Evolutionary conservation across 768 basidiomycete species (phyloP), one percentile per base, ranked within the genome.

Genomic region (Saitozyma sp.): DNA sequence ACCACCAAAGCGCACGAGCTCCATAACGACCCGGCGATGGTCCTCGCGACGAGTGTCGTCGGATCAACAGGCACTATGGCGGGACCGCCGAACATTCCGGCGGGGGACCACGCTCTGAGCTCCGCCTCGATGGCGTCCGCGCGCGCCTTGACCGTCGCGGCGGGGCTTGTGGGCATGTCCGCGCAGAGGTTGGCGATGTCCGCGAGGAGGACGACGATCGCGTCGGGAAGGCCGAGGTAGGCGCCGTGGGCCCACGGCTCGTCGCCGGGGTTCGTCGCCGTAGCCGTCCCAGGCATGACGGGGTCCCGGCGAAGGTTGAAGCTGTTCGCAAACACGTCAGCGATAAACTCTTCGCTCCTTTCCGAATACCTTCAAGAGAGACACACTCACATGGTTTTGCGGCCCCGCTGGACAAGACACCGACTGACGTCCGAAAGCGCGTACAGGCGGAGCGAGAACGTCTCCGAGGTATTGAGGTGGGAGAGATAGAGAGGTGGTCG

Each of bases 21-120:
- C 66, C 66, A 68, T 52, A 68, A 50, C 56, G 64, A 54, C 9
- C 66, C 66, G 8, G 66, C 66, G 41, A 68, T 68, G 6, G 66
- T 68, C n/a, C 63, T 59, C 37, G 63, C 61, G 17, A 68, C 57
- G n/a, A 68, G 39, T 2, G 66, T 63, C 16, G 63, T 57, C 4
- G 65, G 55, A 39, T 67, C 65, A 39, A 67, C 17, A 1, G 61
- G 0, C 54, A 56, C 38, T 39, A 53, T 40, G 62, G 53, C 39
- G 57, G 29, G 29, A 29, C 29, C 29, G 5, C 29, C 29, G 29
- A 29, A 29, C 29, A 29, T 29, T 29, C 29, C 29, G 29, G 29
- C 29, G 29, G 29, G 29, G 29, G 29, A 29, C 67, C 67, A 65
- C 9, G 37, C 54, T 20, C 54, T 61, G 19, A 68, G 43, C 8